Evolutionary conservation across 1,284 basidiomycete genomes (phyloP), one percentile per base, ranked within the genome.

Genomic region (Hypsizygus ulmarius): DNA sequence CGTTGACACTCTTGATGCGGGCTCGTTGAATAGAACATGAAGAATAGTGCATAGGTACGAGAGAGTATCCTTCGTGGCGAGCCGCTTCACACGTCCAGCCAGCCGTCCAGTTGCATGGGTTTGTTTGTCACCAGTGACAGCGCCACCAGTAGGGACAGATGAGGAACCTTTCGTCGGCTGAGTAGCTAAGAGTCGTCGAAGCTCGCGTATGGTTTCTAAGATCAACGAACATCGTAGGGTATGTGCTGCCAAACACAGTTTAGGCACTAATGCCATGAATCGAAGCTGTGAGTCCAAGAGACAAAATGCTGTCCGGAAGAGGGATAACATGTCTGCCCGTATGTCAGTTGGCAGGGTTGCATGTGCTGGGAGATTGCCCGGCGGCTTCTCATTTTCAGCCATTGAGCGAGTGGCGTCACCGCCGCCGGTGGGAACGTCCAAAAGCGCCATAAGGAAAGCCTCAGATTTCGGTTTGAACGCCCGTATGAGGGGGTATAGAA

Each of bases 41-140:
- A 75, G 60, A 19, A 71, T 55, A 25, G 68, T 69, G 54, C 78
- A 81, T 25, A 81, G 65, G 62, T 78, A 82, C 77, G 78, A 81
- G 15, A 75, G 47, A 28, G 74, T 58, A 54, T 82, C 80, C 57
- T 80, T 80, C 34, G 66, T 66, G 30, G 71, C 74, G 28, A 82
- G 65, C 39, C 60, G 64, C 48, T 60, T 58, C 49, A 72, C 56
- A 42, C 71, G 67, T 34, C 56, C 56, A 19, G 44, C 8, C 32
- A 15, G 40, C 32, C 35, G 12, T 12, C 12, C 11, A 16, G 12
- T 37, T 42, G 34, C 47, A 36, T 28, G 43, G 36, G 36, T 25
- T 43, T 42, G 44, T 14, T 57, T 54, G 38, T 34, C 15, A 19
- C 43, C 35, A 35, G 35, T 34, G 33, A 43, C 47, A 27, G 21